phyloP scores from a whole-genome alignment of 805 yeast genomes.

The Metschnikowia koreensis region DNA sequence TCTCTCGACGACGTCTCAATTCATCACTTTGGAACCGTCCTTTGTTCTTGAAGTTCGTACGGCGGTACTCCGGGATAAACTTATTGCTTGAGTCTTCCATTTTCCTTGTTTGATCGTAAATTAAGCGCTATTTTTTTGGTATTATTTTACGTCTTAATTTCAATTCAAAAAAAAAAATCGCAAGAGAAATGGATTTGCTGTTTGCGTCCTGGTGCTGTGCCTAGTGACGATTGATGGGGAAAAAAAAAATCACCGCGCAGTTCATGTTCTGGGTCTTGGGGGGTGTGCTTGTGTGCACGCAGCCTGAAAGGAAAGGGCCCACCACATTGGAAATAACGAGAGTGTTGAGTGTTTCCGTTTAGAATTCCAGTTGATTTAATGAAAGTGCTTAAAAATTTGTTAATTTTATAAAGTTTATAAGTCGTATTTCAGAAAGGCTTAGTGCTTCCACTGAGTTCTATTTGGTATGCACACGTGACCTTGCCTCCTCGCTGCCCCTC shows the following conservation, averaged over 20 bases:
- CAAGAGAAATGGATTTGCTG: conserved; percentile 1
- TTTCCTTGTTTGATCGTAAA: not conserved
- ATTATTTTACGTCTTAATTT: not conserved
- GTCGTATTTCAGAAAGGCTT: too few species aligned
- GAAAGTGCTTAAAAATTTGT: too few species aligned
- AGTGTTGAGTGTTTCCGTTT: too few species aligned
- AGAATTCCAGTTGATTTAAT: too few species aligned
- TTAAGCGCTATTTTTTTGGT: not conserved
- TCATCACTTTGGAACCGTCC: conserved; percentile 93
- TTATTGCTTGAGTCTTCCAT: conserved; percentile 82
- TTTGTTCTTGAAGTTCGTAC: conserved; percentile 93
- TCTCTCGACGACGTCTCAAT: conserved; percentile 96
- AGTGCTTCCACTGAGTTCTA: too few species aligned
- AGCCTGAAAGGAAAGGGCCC: not conserved
- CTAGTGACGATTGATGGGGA: not conserved
- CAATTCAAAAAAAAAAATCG: not conserved
- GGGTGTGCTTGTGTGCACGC: not conserved
- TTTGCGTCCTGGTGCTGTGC: not conserved
- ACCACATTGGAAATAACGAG: too few species aligned
- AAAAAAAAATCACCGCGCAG: conserved; percentile 1
- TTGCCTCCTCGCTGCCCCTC: too few species aligned
- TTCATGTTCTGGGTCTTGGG: not conserved
- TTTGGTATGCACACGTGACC: too few species aligned
- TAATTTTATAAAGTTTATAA: too few species aligned
- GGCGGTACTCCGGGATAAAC: conserved; percentile 96